A percentile compares a stretch with the other conserved stretches of the same genome.
phyloP scores from a whole-genome alignment of 192 early-diverging fungal genomes.

The Gonapodya prolifera region DNA sequence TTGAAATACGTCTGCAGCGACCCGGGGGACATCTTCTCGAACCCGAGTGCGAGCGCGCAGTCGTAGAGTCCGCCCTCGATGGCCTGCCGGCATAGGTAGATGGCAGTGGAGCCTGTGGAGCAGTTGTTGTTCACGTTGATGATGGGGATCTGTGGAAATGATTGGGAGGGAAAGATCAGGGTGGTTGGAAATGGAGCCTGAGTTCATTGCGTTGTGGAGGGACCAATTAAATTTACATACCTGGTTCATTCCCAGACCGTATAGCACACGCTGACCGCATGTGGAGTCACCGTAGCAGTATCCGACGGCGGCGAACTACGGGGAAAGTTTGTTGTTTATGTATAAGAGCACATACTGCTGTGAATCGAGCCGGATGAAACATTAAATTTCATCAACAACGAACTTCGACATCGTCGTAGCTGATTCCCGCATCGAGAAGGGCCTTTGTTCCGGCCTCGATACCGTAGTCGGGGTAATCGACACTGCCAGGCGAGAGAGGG shows the following conservation, averaged over 20 bases:
- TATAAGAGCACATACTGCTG: background rate
- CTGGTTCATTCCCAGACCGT: too few species aligned
- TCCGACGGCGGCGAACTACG: conserved; percentile 22
- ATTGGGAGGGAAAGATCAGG: conserved; percentile 59
- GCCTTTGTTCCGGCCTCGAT: conserved; percentile 52
- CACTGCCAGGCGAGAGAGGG: background rate
- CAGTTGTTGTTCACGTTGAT: too few species aligned
- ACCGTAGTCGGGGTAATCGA: conserved; percentile 18
- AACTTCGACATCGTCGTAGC: conserved; percentile 50
- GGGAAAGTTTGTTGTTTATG: background rate
- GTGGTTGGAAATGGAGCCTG: background rate
- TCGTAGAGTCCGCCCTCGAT: conserved; percentile 42
- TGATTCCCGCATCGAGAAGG: conserved; percentile 48
- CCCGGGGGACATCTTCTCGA: too few species aligned
- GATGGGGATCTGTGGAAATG: conserved; percentile 16
- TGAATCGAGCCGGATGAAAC: too few species aligned
- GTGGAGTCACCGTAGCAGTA: conserved; percentile 48
- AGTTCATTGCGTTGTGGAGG: background rate
- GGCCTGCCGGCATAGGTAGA: conserved; percentile 47
- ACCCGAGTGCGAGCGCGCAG: too few species aligned
- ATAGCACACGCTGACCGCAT: too few species aligned
- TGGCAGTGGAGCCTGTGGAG: conserved; percentile 56
- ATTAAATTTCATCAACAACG: too few species aligned
- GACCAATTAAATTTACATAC: too few species aligned
- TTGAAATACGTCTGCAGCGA: conserved; percentile 10